These are phyloP conservation scores for Phytophthora citrophthora DNA, from an alignment of 352 stramenopile species.

Conservation along the genomic window DNA sequence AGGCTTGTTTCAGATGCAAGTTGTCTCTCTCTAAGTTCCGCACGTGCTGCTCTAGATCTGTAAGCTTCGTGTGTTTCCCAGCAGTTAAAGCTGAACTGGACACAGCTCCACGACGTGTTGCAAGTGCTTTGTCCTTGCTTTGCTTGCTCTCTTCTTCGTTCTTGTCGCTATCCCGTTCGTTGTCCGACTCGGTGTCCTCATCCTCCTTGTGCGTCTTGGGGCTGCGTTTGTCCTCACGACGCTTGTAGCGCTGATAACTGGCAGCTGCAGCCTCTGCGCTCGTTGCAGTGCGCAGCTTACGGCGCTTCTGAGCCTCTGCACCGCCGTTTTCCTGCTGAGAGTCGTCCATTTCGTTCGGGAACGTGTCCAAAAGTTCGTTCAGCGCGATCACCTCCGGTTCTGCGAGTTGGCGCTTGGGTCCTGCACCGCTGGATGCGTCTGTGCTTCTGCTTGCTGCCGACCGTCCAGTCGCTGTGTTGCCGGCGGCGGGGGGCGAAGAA, in stretches of 20 bases:
- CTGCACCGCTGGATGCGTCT: neutral
- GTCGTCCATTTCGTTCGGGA: slow-evolving; percentile 68
- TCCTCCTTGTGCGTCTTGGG: slow-evolving; percentile 13
- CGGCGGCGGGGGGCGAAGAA: neutral
- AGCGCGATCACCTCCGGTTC: slow-evolving; percentile 73
- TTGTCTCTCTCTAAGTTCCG: slow-evolving; percentile 76
- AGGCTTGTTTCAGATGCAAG: slow-evolving; percentile 76
- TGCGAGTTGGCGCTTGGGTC: slow-evolving; percentile 28
- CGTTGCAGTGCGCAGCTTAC: neutral
- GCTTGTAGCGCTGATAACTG: neutral
- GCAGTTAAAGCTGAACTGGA: slow-evolving; percentile 10
- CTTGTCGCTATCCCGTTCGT: slow-evolving; percentile 11
- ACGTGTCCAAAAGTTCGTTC: slow-evolving; percentile 70
- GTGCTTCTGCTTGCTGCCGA: slow-evolving; percentile 12
- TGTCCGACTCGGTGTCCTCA: slow-evolving; percentile 26
- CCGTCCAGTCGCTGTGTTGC: slow-evolving; percentile 4
- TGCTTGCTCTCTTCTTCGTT: slow-evolving; percentile 8
- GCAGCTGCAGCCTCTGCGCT: neutral
- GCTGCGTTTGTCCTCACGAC: neutral
- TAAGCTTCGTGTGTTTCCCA: slow-evolving; percentile 64
- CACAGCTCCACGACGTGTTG: neutral
- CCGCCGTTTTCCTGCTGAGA: slow-evolving; percentile 19
- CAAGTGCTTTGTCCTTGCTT: slow-evolving; percentile 8
- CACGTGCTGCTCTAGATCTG: slow-evolving; percentile 76
- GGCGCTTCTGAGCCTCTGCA: slow-evolving; percentile 16